Conservation (phyloP, 192 early-diverging fungal species). For the Obelidium mucronatum region DNA sequence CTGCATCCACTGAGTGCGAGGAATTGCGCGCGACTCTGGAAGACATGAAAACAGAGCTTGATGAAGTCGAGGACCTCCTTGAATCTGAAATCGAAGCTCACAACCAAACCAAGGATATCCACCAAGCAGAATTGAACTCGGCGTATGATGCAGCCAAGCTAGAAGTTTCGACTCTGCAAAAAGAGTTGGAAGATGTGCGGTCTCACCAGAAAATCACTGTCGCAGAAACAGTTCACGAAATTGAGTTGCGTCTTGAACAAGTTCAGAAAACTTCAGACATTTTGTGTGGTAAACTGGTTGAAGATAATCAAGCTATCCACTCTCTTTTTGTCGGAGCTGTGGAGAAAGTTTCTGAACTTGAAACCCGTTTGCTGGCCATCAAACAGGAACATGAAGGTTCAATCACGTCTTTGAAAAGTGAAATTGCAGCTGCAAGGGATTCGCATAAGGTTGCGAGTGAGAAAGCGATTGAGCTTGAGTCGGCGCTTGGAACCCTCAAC, state of each 20-base stretch:
- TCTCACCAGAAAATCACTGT: neutral
- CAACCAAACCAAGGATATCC: neutral
- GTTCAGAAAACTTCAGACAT: slow-evolving; percentile 9
- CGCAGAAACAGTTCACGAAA: neutral
- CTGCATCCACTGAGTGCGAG: neutral
- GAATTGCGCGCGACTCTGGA: neutral
- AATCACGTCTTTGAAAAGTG: neutral
- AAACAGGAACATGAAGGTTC: neutral
- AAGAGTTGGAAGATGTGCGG: slow-evolving; percentile 7
- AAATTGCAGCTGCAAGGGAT: too few relatives aligned
- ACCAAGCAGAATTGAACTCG: slow-evolving; percentile 4
- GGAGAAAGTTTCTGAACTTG: neutral
- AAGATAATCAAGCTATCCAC: too few relatives aligned
- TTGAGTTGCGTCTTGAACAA: slow-evolving; percentile 4
- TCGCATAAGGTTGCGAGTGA: too few relatives aligned
- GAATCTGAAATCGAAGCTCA: neutral
- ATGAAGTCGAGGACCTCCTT: neutral
- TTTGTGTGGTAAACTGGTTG: neutral
- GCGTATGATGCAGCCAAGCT: neutral
- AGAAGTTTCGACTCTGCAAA: slow-evolving; percentile 2
- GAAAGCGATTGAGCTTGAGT: too few relatives aligned
- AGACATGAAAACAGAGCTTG: neutral
- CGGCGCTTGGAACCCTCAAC: too few relatives aligned
- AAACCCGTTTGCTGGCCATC: neutral
- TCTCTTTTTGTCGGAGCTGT: too few relatives aligned